These are phyloP conservation scores for Laetiporus sulphureus DNA, from an alignment of 1,284 basidiomycete species.

Conservation along the genomic window DNA sequence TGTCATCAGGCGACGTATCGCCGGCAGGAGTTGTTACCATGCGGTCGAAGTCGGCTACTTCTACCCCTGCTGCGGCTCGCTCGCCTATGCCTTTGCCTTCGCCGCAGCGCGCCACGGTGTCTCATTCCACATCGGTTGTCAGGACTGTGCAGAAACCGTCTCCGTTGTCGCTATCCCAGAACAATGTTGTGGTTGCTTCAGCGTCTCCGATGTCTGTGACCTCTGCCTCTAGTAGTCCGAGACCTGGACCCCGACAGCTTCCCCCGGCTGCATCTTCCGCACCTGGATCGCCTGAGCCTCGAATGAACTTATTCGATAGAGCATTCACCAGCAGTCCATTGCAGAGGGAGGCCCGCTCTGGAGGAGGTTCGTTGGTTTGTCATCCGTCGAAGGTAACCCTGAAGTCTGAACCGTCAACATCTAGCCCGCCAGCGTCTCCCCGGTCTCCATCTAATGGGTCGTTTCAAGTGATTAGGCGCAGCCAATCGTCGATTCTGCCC, in stretches of 20 bases:
- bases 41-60: conserved; percentile 22
- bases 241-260: too few species aligned
- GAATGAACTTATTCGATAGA: background rate
- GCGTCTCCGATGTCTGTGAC: conserved; percentile 14
- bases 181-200: conserved; percentile 27
- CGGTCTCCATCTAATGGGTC: conserved; percentile 9
- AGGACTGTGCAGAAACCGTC: conserved; percentile 35
- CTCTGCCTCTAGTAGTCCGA: conserved; percentile 11
- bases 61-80: conserved; percentile 11
- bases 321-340: background rate
- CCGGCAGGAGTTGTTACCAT: conserved; percentile 17
- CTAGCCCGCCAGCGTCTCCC: conserved; percentile 17
- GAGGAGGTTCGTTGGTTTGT: conserved; percentile 4
- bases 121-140: conserved; percentile 17
- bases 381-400: conserved; percentile 4
- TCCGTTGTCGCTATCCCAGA: conserved; percentile 42
- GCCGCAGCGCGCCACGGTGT: conserved; percentile 18
- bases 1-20: too few species aligned
- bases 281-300: background rate
- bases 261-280: conserved; percentile 6
- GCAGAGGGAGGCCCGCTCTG: background rate
- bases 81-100: conserved; percentile 14
- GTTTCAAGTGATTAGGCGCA: conserved; percentile 18
- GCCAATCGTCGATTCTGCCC: conserved; percentile 20
- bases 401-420: conserved; percentile 4